These are phyloP conservation scores for Halophytophthora polymorphica DNA, from an alignment of 352 stramenopile genomes.

Conservation along the genomic window DNA sequence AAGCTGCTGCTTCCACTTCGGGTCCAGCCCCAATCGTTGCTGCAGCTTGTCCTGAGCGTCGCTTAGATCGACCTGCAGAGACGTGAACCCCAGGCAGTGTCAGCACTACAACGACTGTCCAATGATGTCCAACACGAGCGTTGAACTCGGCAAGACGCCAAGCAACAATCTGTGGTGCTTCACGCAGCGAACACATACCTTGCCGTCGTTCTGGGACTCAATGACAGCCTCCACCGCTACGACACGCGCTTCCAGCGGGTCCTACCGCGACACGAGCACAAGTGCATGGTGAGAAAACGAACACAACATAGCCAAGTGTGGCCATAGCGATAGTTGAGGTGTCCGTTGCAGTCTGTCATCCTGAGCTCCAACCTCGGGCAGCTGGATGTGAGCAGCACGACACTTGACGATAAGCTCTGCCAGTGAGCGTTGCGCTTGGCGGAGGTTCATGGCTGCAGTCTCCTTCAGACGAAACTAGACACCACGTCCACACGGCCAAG, in stretches of 20 bases:
- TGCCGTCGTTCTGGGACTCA: slow-evolving; percentile 36
- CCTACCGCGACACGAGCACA: slow-evolving; percentile 18
- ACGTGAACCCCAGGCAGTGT: background rate
- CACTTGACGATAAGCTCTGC: slow-evolving; percentile 60
- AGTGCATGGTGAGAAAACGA: background rate
- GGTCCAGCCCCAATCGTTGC: slow-evolving; percentile 51
- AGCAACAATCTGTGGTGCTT: background rate
- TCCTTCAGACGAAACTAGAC: background rate
- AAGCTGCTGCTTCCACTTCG: slow-evolving; percentile 48
- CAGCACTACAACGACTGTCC: no score
- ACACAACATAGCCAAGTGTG: background rate
- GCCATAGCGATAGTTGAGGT: background rate
- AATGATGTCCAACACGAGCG: background rate
- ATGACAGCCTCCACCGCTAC: slow-evolving; percentile 39
- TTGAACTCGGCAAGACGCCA: background rate
- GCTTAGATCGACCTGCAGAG: slow-evolving; percentile 26
- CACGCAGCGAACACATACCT: slow-evolving; percentile 17
- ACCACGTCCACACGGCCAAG: background rate
- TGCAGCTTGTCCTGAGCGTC: slow-evolving; percentile 58
- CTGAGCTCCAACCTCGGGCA: slow-evolving; percentile 33
- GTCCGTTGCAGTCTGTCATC: background rate
- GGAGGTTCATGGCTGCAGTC: slow-evolving; percentile 45
- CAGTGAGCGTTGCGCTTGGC: slow-evolving; percentile 57
- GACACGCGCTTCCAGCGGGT: slow-evolving; percentile 32
- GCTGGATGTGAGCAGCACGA: slow-evolving; percentile 50